Evolutionary conservation across 2,329 filamentous ascomycete species (phyloP), one percentile per base, ranked within the genome.

Genomic region (Aspergillus sp.): DNA sequence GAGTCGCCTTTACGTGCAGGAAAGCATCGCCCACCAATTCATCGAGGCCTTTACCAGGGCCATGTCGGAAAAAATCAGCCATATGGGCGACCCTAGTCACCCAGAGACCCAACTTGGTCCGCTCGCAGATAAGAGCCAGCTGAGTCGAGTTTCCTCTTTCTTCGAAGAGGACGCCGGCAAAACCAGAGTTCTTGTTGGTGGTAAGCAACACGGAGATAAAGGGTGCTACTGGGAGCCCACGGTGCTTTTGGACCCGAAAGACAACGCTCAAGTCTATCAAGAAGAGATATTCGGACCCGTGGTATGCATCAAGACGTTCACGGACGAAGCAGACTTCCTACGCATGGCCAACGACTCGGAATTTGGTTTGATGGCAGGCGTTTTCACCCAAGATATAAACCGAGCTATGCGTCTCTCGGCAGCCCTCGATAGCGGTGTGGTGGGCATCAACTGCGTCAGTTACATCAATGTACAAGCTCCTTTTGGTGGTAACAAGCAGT

Each of bases 1-100:
- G 1, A 70, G 69, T 2, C 63, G 72, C 1, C 66, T 74, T 26
- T 74, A 70, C 34, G 71, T 74, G 1, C 72, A 74, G 24, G 65
- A 64, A 5, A 55, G 53, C 0, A 66, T 74, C 22, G 5, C n/a
- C 3, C 32, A 26, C 12, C 5, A 15, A 4, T 54, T 54, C 32
- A 17, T 20, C 13, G 4, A 48, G 2, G 26, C n/a, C 18, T 48
- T 30, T 3, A 11, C 24, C 26, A 60, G 57, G 32, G 48, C 50
- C 4, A 57, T 55, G 1, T 44, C 55, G 6, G 43, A 41, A 24
- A 18, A 39, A 11, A 24, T 17, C 3, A 43, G 13, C 32, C 17
- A 38, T 4, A 15, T 12, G 7, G 30, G 17, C 2, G 36, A 54
- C n/a, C 52, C 52, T 2, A 32, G 39, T 2, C 3, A 18, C 3